A percentile compares a stretch with the other conserved stretches of the same genome.
Conservation (phyloP, 352 stramenopile species). For the Globisporangium yorkense region DNA sequence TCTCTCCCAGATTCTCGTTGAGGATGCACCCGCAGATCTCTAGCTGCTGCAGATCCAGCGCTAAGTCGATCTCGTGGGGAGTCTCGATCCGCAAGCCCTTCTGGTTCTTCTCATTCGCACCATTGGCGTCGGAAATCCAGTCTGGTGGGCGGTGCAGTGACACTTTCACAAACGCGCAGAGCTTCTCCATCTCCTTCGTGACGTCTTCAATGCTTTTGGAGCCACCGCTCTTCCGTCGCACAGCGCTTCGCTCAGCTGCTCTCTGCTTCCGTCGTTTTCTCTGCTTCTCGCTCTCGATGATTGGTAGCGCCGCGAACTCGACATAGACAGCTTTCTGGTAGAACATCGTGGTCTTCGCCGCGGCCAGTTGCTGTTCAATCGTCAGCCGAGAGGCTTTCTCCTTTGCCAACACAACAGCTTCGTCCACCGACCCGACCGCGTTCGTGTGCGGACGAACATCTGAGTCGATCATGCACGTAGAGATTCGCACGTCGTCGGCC, state of each 20-base stretch:
- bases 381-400: slow-evolving; percentile 3
- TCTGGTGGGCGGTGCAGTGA: slow-evolving; percentile 23
- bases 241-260: background rate
- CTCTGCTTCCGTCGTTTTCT: slow-evolving; percentile 12
- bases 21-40: slow-evolving; percentile 56
- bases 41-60: slow-evolving; percentile 54
- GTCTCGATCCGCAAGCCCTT: slow-evolving; percentile 3
- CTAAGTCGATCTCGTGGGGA: slow-evolving; percentile 21
- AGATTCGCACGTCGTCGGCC: slow-evolving; percentile 28
- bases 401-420: slow-evolving; percentile 17
- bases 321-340: slow-evolving; percentile 31
- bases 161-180: slow-evolving; percentile 34
- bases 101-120: background rate
- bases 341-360: slow-evolving; percentile 30
- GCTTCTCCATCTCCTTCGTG: slow-evolving; percentile 46
- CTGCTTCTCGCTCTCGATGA: slow-evolving; percentile 20
- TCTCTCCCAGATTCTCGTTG: slow-evolving; percentile 48
- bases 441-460: slow-evolving; percentile 20
- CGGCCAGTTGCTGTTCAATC: slow-evolving; percentile 13
- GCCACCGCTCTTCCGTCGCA: background rate
- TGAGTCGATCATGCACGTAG: slow-evolving; percentile 29
- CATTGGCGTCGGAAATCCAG: slow-evolving; percentile 16
- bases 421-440: slow-evolving; percentile 31
- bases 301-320: slow-evolving; percentile 39
- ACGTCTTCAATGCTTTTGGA: slow-evolving; percentile 40